Base-by-base conservation (phyloP, 352 stramenopile genomes). In the Thraustochytrium striatum region DNA sequence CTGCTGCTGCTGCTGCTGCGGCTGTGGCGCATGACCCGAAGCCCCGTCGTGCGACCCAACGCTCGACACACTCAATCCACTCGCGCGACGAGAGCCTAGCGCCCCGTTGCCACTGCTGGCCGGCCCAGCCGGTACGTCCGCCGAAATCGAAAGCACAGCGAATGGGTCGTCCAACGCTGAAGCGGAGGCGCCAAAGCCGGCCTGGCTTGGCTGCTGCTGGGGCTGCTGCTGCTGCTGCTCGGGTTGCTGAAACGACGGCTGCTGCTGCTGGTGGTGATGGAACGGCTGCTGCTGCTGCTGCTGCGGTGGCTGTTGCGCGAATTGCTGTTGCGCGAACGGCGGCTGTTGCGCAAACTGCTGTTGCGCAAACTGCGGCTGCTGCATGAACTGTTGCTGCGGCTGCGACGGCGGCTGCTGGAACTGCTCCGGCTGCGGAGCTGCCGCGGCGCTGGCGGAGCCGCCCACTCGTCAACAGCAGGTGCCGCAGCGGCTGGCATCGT, bases 381-480 rank as follows among this genome's bases (percentile, higher is more conserved):
- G 61, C 7, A 9, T 19, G 21, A 21, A 28, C 61, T 28, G 61
- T 50, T 32, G 57, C 0, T 62, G 57, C 13, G 19, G 57, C 28
- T 62, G 57, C 19, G 30, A 38, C 25, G 57, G 57, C 30, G 1
- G 57, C 21, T 28, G 57, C 25, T 62, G 57, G 19, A 62, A 55
- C 1, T 1, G 57, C 28, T 62, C 16, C 57, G 19, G 57, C 30
- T 62, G 57, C 28, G 32, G 13, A 62, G 16, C 25, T 55, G 13
- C 25, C 19, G 35, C 19, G 39, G 19, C 39, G 58, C 9, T 13
- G 41, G 0, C 62, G 21, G 25, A 36, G 21, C 13, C 33, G 41
- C 35, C 21, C 28, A 61, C 11, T 65, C n/a, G 28, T 73, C 62
- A 73, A 73, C 33, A 72, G n/a, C 62, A 69, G 36, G 36, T 7